A percentile compares a stretch with the other conserved stretches of the same genome.
phyloP scores from a whole-genome alignment of 768 basidiomycete genomes.

The Porphyrellus cyaneotinctus region DNA sequence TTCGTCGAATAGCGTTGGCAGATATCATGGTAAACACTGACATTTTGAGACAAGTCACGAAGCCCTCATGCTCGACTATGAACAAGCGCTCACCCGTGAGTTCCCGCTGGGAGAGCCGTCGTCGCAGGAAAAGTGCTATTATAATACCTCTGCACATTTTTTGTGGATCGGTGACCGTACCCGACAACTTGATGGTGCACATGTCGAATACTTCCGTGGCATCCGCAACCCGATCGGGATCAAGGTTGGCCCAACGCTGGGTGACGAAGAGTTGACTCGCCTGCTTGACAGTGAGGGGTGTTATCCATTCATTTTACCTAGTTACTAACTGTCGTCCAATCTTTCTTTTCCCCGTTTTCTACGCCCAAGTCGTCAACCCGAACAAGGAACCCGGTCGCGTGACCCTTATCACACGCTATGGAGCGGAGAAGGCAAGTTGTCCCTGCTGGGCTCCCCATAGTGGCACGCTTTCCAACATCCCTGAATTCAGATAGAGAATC shows the following conservation, averaged over 20 bases:
- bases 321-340: background rate
- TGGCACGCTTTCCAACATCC: background rate
- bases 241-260: slow-evolving; percentile 93
- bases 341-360: background rate
- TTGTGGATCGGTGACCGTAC: slow-evolving; percentile 98
- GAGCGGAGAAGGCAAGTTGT: slow-evolving; percentile 67
- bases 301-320: background rate
- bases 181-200: slow-evolving; percentile 85
- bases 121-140: slow-evolving; percentile 45
- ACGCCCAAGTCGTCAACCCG: slow-evolving; percentile 74
- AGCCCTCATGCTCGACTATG: slow-evolving; percentile 89
- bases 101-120: slow-evolving; percentile 40
- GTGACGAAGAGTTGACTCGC: slow-evolving; percentile 65
- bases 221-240: slow-evolving; percentile 92
- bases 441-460: background rate
- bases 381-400: slow-evolving; percentile 77
- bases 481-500: slow-evolving; percentile 57
- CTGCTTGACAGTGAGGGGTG: slow-evolving; percentile 66
- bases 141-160: slow-evolving; percentile 93
- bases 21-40: background rate
- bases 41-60: slow-evolving; percentile 60
- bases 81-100: slow-evolving; percentile 82
- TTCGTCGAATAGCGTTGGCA: slow-evolving; percentile 23
- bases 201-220: slow-evolving; percentile 92
- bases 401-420: slow-evolving; percentile 91